These are phyloP conservation scores for Fraxinus xanthoxyloides DNA, from an alignment of 305 asterid genomes.

Conservation along the genomic window DNA sequence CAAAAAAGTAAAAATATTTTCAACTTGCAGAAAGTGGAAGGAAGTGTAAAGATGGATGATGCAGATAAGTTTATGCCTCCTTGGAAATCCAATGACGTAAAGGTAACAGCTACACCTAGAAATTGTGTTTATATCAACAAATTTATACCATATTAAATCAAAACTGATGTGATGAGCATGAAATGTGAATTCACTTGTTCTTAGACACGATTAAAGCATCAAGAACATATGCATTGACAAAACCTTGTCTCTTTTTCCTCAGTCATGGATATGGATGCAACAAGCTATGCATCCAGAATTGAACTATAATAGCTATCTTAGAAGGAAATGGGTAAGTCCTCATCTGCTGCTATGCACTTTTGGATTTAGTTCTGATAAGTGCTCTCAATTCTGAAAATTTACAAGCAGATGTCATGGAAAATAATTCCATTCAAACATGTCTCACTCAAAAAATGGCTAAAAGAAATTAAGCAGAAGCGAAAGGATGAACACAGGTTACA, in stretches of 20 bases:
- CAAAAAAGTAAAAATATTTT: not conserved
- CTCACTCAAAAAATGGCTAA: slow-evolving; percentile 84
- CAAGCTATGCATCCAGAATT: slow-evolving; percentile 98
- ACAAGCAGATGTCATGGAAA: slow-evolving; percentile 71
- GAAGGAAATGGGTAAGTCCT: slow-evolving; percentile 73
- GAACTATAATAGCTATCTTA: slow-evolving; percentile 72
- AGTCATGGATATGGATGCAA: slow-evolving; percentile 99
- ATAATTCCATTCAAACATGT: slow-evolving; percentile 52
- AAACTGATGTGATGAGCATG: not conserved
- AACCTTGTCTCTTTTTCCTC: slow-evolving; percentile 9
- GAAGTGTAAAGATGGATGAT: slow-evolving; percentile 50
- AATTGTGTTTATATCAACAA: not conserved
- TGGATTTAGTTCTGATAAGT: not conserved
- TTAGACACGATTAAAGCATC: not conserved
- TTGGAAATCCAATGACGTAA: slow-evolving; percentile 79
- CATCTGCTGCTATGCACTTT: not conserved
- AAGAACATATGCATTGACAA: slow-evolving; percentile 5
- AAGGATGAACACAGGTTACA: slow-evolving; percentile 74
- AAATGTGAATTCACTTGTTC: not conserved
- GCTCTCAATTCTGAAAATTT: not conserved
- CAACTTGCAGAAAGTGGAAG: slow-evolving; percentile 54
- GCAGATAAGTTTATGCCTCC: slow-evolving; percentile 58
- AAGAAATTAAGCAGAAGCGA: slow-evolving; percentile 65
- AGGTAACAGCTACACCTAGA: slow-evolving; percentile 45
- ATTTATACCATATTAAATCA: not conserved